Conservation (phyloP, 495 filamentous ascomycete species). For the Penicillium bovifimosum region DNA sequence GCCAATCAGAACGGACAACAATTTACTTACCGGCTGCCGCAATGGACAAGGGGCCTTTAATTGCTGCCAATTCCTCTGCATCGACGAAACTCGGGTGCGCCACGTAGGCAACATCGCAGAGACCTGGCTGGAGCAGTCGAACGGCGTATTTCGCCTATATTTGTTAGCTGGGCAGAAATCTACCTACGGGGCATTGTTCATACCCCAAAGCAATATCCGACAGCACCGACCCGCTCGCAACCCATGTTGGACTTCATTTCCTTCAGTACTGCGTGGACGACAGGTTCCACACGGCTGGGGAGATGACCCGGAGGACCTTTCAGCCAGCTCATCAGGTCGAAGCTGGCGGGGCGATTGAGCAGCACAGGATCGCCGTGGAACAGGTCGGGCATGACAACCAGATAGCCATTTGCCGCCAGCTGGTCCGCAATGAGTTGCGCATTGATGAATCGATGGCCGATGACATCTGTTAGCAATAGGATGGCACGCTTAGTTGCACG, state of each 20-base stretch:
- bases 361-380: conserved; percentile 33
- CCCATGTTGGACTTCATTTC: conserved; percentile 49
- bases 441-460: conserved; percentile 33
- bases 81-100: conserved; percentile 71
- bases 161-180: not conserved
- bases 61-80: conserved; percentile 60
- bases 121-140: conserved; percentile 32
- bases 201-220: conserved; percentile 75
- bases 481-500: conserved; percentile 21
- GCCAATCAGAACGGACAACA: not conserved
- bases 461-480: conserved; percentile 31
- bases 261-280: conserved; percentile 49
- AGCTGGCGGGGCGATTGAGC: conserved; percentile 22
- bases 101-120: conserved; percentile 54
- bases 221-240: conserved; percentile 56
- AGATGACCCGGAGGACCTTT: conserved; percentile 50
- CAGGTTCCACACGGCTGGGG: conserved; percentile 52
- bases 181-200: not conserved
- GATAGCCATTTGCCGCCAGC: conserved; percentile 70
- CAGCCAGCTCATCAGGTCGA: conserved; percentile 27
- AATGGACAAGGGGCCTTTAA: conserved; percentile 64
- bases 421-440: conserved; percentile 57
- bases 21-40: conserved; percentile 53
- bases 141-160: conserved; percentile 45
- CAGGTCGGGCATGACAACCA: conserved; percentile 59